Evolutionary conservation across 1,284 basidiomycete genomes (phyloP).

Genomic region (Heterobasidion annosum): DNA sequence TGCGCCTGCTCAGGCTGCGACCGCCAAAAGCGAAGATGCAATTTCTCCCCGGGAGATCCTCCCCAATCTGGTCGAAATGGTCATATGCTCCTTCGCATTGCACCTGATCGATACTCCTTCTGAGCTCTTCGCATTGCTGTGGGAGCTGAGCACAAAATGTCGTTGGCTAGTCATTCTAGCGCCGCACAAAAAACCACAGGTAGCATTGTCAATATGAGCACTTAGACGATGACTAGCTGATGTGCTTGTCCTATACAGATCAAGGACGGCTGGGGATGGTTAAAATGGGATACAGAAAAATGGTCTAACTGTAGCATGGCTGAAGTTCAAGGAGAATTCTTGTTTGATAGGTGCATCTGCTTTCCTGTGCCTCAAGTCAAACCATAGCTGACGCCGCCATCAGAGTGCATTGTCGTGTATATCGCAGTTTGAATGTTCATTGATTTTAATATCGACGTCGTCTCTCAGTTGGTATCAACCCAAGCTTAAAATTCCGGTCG

Average conservation of each 20-base stretch:
- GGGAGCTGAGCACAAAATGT: constrained; percentile 51
- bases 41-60: neutral
- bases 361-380: neutral
- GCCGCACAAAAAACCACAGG: constrained; percentile 71
- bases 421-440: constrained; percentile 20
- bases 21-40: constrained; percentile 2
- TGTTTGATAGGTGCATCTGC: constrained; percentile 42
- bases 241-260: constrained; percentile 31
- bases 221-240: neutral
- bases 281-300: constrained; percentile 51
- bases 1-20: neutral
- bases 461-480: too few relatives aligned
- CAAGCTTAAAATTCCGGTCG: neutral
- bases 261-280: constrained; percentile 69
- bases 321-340: constrained; percentile 34
- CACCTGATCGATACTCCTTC: constrained; percentile 58
- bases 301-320: constrained; percentile 40
- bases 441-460: neutral
- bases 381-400: neutral
- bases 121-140: constrained; percentile 55
- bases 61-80: constrained; percentile 38
- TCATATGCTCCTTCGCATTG: constrained; percentile 65
- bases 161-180: constrained; percentile 61
- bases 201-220: constrained; percentile 16
- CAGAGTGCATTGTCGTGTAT: constrained; percentile 41